These are phyloP conservation scores for Pachyrhizus erosus DNA, from an alignment of 306 rosid genomes.

Conservation along the genomic window DNA sequence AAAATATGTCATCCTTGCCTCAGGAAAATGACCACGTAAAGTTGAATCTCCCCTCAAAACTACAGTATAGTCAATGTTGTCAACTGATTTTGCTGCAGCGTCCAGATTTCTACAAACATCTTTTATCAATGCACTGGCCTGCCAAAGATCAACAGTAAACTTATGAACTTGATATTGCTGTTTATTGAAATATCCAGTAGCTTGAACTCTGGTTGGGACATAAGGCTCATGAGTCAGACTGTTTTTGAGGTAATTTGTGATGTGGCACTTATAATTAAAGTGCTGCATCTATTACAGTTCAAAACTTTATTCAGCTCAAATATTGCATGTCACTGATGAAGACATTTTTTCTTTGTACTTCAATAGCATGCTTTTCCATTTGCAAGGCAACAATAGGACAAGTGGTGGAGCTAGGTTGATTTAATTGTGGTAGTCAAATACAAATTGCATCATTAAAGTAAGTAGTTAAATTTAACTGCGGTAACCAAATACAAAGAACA, in stretches of 20 bases:
- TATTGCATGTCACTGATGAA: neutral
- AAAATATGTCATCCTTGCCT: conserved; percentile 63
- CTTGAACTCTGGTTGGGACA: conserved; percentile 28
- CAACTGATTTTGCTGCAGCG: conserved; percentile 70
- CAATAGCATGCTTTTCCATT: neutral
- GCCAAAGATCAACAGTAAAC: conserved; percentile 44
- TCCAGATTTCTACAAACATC: conserved; percentile 78
- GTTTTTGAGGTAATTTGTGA: conserved; percentile 20
- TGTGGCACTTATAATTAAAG: neutral
- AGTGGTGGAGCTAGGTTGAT: neutral
- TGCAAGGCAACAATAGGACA: neutral
- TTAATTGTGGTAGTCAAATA: neutral
- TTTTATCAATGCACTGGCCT: conserved; percentile 81
- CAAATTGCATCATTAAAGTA: neutral
- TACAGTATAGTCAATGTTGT: conserved; percentile 70
- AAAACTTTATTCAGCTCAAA: conserved; percentile 32
- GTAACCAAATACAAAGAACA: neutral
- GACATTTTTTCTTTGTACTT: neutral
- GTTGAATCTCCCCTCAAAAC: conserved; percentile 99
- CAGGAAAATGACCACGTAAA: conserved; percentile 97
- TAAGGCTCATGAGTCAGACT: conserved; percentile 5
- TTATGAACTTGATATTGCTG: conserved; percentile 37
- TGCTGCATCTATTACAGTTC: conserved; percentile 12
- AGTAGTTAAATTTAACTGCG: neutral
- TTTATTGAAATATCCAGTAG: conserved; percentile 33